Evolutionary conservation across 2,329 filamentous ascomycete genomes (phyloP).

Genomic region (Monosporascus sp.): DNA sequence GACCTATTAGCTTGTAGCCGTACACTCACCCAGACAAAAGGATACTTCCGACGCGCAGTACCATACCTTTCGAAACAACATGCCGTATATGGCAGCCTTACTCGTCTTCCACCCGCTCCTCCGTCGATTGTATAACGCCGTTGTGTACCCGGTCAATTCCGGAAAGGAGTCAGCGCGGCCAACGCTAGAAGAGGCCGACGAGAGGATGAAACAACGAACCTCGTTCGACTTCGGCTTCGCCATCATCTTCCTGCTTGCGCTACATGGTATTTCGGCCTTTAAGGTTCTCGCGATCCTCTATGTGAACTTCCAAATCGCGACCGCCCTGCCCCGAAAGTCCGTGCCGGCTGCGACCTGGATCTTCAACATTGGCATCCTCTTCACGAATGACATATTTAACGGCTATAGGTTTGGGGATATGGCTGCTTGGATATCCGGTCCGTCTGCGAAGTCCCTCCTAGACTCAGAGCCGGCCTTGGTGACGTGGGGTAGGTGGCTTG

Average conservation of each 20-base stretch:
- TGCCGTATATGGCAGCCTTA: conserved; percentile 73
- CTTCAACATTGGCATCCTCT: conserved; percentile 81
- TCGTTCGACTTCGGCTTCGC: conserved; percentile 83
- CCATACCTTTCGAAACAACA: conserved; percentile 73
- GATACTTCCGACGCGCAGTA: conserved; percentile 92
- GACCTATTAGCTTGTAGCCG: neutral
- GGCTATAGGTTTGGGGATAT: conserved; percentile 71
- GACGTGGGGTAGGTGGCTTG: conserved; percentile 66
- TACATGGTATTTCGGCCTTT: conserved; percentile 80
- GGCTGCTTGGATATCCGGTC: conserved; percentile 43
- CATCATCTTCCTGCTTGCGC: conserved; percentile 65
- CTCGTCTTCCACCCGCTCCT: conserved; percentile 74
- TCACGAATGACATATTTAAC: conserved; percentile 78
- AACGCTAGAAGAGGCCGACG: conserved; percentile 42
- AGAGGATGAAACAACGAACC: conserved; percentile 62
- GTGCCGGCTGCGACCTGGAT: conserved; percentile 77
- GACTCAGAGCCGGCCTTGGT: conserved; percentile 41
- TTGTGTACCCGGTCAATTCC: conserved; percentile 36
- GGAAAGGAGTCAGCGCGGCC: conserved; percentile 22
- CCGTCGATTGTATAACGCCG: conserved; percentile 63
- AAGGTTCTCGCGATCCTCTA: conserved; percentile 80
- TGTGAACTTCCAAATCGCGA: conserved; percentile 77
- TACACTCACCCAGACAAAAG: conserved; percentile 34
- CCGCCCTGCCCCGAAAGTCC: conserved; percentile 60
- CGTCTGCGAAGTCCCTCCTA: conserved; percentile 25